Base-by-base conservation (phyloP, 2,329 filamentous ascomycete genomes). In the Exophiala lecanii-corni region DNA sequence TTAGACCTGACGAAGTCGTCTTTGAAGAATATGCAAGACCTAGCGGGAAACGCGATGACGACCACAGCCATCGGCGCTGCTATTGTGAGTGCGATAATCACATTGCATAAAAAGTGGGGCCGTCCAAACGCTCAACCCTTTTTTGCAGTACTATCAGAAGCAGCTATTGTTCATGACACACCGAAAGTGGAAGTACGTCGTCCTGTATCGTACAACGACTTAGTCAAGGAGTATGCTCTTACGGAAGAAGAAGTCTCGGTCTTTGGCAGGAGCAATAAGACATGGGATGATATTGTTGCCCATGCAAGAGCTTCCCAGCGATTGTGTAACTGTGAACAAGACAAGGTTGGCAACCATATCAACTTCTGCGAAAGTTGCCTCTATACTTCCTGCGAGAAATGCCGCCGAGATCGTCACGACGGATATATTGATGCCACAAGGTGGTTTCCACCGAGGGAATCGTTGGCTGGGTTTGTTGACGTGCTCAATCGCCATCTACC, bases 41-140 rank as follows among this genome's bases (percentile, higher is more conserved):
- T 91, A 2, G 84, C 83, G 2, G 86, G 86, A 0, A 91, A 92
- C 59, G 86, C 86, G 0, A 91, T 91, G 86, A 80, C 76, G 1
- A 79, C 78, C 0, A 84, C 85, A 0, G 82, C 88, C 1, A 78
- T 89, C 7, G 82, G 81, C 2, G 70, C 75, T 2, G 75, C 76
- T 0, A 72, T 85, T 1, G 55, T 86, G 2, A 68, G 78, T 1
- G 73, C 78, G 0, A 60, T 89, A 1, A 72, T 79, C 26, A 57
- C 62, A 17, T 61, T 50, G 42, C 55, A 58, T 36, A n/a, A n/a
- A n/a, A n/a, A n/a, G n/a, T n/a, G n/a, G n/a, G n/a, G n/a, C n/a
- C n/a, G n/a, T n/a, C n/a, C n/a, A n/a, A n/a, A n/a, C n/a, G n/a
- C n/a, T n/a, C n/a, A n/a, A n/a, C n/a, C n/a, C n/a, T n/a, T n/a